These are phyloP conservation scores for Podospora pseudopauciseta DNA, from an alignment of 495 filamentous ascomycete genomes.

Conservation along the genomic window DNA sequence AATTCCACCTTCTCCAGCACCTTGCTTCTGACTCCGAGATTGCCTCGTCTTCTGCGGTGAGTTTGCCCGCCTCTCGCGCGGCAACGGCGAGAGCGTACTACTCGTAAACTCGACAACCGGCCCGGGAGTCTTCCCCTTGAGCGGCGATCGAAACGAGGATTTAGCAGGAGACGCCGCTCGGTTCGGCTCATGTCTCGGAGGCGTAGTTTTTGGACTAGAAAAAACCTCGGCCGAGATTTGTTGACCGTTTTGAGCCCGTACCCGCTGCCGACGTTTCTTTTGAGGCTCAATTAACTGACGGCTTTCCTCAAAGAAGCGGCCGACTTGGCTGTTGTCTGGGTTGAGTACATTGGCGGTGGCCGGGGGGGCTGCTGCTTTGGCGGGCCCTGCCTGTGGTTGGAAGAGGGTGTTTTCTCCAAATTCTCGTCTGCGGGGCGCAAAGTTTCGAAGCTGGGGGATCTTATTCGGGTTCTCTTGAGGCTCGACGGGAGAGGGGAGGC, in stretches of 20 bases:
- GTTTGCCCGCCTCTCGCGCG: conserved; percentile 28
- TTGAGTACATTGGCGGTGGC: conserved; percentile 9
- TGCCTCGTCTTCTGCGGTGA: background rate
- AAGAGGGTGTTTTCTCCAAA: conserved; percentile 34
- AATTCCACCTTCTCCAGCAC: background rate
- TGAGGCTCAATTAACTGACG: background rate
- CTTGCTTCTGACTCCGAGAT: background rate
- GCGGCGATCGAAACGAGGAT: conserved; percentile 50
- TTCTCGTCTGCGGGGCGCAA: conserved; percentile 44
- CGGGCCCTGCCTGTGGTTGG: conserved; percentile 17
- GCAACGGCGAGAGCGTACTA: conserved; percentile 35
- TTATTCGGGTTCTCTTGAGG: background rate
- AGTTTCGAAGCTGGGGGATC: conserved; percentile 48
- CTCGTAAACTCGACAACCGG: conserved; percentile 47
- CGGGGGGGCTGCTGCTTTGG: background rate
- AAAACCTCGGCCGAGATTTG: background rate
- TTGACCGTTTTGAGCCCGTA: background rate
- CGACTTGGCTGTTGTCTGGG: conserved; percentile 18
- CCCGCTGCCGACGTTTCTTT: conserved; percentile 1
- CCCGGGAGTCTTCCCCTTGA: conserved; percentile 48
- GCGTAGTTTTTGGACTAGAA: conserved; percentile 3
- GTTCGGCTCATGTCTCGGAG: conserved; percentile 18
- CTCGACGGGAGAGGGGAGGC: conserved; percentile 8
- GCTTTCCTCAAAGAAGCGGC: conserved; percentile 14
- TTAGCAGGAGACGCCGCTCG: conserved; percentile 46